These are phyloP conservation scores for Eimeria necatrix DNA, from an alignment of 169 alveolate species.

Conservation along the genomic window DNA sequence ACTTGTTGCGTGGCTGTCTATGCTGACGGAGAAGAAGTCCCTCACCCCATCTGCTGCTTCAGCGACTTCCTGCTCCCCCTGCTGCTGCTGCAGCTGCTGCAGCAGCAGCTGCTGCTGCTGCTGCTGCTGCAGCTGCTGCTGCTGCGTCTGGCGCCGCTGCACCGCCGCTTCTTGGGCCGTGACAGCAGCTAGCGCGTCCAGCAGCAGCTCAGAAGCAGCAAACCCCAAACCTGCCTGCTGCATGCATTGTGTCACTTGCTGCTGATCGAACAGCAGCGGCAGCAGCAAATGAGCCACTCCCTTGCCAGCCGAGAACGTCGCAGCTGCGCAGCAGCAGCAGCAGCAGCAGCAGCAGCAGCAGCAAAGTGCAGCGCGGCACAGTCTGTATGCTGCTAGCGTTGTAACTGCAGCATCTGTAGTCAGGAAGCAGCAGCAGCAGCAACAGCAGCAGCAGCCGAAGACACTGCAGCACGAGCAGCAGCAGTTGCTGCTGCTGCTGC, in stretches of 20 bases:
- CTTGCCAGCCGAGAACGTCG: background rate
- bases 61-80: too few species aligned
- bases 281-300: slow-evolving; percentile 45
- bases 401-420: background rate
- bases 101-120: slow-evolving; percentile 14
- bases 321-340: slow-evolving; percentile 33
- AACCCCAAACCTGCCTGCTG: slow-evolving; percentile 34
- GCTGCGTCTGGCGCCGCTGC: slow-evolving; percentile 30
- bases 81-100: too few species aligned
- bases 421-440: background rate
- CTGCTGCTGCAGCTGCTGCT: slow-evolving; percentile 20
- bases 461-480: too few species aligned
- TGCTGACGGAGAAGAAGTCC: too few species aligned
- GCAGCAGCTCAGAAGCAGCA: background rate
- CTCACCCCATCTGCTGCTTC: too few species aligned
- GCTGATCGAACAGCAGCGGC: slow-evolving; percentile 66
- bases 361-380: background rate
- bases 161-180: background rate
- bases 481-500: too few species aligned
- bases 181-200: slow-evolving; percentile 30
- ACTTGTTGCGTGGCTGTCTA: too few species aligned
- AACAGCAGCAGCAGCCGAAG: background rate
- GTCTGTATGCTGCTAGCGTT: background rate
- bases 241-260: slow-evolving; percentile 32
- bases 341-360: slow-evolving; percentile 14